Base-by-base conservation (phyloP, 371 early-diverging fungal genomes). In the Rhizopus stolonifer region DNA sequence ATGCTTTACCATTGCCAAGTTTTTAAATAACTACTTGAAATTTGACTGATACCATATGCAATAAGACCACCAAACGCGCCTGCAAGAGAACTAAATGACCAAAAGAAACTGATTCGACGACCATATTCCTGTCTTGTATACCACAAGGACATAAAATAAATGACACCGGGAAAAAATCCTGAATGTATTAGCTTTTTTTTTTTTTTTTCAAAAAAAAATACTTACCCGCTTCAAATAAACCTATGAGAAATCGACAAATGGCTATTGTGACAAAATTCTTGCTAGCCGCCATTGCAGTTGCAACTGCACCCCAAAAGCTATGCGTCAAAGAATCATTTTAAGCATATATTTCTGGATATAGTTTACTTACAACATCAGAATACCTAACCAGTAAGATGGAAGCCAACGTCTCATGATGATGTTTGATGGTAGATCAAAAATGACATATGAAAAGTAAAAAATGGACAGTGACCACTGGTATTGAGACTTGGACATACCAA, bases 51-150 rank as follows among this genome's bases (percentile, higher is more conserved):
- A 22, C 70, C 76, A 38, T 65, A 60, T 17, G 62, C 63, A 46
- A 74, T 59, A 9, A 76, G 44, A 13, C 76, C 76, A 25, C 72
- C 72, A 52, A 72, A 67, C 0, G 72, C 72, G 65, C 72, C 65
- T 60, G 66, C 70, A 49, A 62, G 46, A 44, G 80, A 49, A 57
- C 79, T 50, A 59, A 67, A 52, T 21, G 75, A 58, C 72, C 71
- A 61, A 64, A 76, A 71, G 45, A 66, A 69, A 34, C 76, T 65
- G 14, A 70, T 57, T 36, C 76, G 56, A 18, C 61, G 57, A 32
- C 70, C 76, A 34, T 69, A 69, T 49, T 76, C 76, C 42, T 50
- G 46, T n/a, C 76, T 51, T 6, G 70, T 76, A 21, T 76, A 76
- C 76, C 76, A 76, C 14, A 65, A 40, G 1, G 72, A 71, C 55